These are phyloP conservation scores for Hamamelis virginiana DNA, from an alignment of 164 flowering plant species.

Conservation along the genomic window DNA sequence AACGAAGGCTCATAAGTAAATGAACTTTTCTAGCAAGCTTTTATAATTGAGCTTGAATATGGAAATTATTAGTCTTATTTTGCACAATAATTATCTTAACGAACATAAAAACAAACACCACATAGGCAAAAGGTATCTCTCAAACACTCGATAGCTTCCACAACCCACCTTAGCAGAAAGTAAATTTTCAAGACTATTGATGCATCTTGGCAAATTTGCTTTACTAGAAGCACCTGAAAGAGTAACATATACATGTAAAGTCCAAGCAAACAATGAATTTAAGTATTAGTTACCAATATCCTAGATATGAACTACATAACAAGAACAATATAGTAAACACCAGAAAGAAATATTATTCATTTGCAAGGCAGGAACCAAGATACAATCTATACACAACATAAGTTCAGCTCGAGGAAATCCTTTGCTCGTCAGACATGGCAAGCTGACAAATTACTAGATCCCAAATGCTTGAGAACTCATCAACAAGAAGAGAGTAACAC, in stretches of 20 bases:
- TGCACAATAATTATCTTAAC: not conserved
- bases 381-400: too few relatives aligned
- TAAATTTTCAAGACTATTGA: conserved; percentile 78
- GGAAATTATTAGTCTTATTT: not conserved
- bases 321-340: not conserved
- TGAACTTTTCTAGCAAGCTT: not conserved
- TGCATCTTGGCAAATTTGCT: conserved; percentile 49
- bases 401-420: too few relatives aligned
- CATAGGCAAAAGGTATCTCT: not conserved
- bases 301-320: not conserved
- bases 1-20: not conserved
- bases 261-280: conserved; percentile 1
- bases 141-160: not conserved
- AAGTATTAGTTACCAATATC: not conserved
- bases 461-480: too few relatives aligned
- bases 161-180: conserved; percentile 84
- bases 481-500: too few relatives aligned
- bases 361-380: not conserved
- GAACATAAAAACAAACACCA: not conserved
- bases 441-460: too few relatives aligned
- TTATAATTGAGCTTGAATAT: not conserved
- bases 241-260: conserved; percentile 2
- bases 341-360: not conserved
- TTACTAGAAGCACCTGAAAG: conserved; percentile 66
- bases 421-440: too few relatives aligned